These are phyloP conservation scores for Aleurites moluccanus DNA, from an alignment of 441 rosid genomes.

Conservation along the genomic window DNA sequence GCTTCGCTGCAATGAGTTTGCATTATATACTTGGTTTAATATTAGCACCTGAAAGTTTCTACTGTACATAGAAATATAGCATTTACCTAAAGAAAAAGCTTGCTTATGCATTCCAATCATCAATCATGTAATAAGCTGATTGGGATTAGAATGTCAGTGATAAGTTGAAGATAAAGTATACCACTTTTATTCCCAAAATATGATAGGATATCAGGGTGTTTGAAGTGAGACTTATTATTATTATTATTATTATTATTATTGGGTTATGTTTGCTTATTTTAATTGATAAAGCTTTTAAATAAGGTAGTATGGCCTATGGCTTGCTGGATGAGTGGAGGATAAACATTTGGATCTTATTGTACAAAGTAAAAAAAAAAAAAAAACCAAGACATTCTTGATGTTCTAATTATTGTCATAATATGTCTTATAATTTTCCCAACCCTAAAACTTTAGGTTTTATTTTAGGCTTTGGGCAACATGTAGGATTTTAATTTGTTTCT, in stretches of 20 bases:
- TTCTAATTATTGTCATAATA: neutral
- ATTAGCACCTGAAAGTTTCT: neutral
- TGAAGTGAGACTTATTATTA: neutral
- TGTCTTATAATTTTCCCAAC: slow-evolving; percentile 3
- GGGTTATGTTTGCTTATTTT: neutral
- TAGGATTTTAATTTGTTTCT: neutral
- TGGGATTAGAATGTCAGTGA: slow-evolving; percentile 12
- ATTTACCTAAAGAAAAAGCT: neutral
- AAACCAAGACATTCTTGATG: neutral
- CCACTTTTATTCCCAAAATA: too few relatives aligned
- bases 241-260: neutral
- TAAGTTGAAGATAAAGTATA: neutral
- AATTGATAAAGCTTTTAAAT: slow-evolving; percentile 4
- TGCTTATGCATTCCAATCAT: slow-evolving; percentile 7
- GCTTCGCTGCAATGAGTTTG: neutral
- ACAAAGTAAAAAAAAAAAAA: neutral
- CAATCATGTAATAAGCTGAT: neutral
- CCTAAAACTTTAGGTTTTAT: neutral
- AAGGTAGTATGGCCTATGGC: neutral
- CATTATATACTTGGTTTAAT: slow-evolving; percentile 3
- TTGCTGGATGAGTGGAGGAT: neutral
- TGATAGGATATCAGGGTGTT: neutral
- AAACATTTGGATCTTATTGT: neutral
- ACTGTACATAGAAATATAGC: neutral
- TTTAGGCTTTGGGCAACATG: neutral